Conservation (phyloP, 1,284 basidiomycete species). For the Meira nashicola region DNA sequence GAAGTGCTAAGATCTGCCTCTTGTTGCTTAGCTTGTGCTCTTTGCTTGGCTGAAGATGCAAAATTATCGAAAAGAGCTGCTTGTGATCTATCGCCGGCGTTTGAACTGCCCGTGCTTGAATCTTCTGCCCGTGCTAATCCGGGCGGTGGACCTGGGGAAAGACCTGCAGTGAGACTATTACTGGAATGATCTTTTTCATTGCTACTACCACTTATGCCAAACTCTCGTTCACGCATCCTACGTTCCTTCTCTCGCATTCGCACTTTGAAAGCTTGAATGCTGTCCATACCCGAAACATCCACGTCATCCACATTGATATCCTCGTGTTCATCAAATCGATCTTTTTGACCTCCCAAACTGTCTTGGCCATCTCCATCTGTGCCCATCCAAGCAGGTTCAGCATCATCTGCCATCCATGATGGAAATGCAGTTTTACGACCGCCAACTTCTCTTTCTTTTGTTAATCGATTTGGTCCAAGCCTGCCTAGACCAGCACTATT, state of each 20-base stretch:
- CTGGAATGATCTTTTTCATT: neutral
- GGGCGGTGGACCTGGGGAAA: conserved; percentile 9
- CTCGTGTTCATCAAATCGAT: conserved; percentile 27
- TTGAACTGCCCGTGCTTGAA: neutral
- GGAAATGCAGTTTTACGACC: conserved; percentile 16
- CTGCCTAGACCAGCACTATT: neutral
- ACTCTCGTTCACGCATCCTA: conserved; percentile 52
- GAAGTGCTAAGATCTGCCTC: neutral
- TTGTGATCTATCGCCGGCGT: neutral
- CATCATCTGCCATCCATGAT: conserved; percentile 56
- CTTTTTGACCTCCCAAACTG: neutral
- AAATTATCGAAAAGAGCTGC: conserved; percentile 10
- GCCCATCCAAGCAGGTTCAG: conserved; percentile 87
- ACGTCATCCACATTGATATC: conserved; percentile 13
- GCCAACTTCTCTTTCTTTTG: conserved; percentile 2
- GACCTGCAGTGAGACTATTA: neutral
- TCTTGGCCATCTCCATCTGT: conserved; percentile 63
- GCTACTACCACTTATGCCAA: too few species aligned
- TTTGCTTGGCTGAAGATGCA: conserved; percentile 10
- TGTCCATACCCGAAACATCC: conserved; percentile 60
- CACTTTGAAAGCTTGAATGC: conserved; percentile 84
- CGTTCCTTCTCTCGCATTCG: conserved; percentile 75
- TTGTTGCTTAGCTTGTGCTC: conserved; percentile 7
- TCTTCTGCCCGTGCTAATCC: conserved; percentile 4
- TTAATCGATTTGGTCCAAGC: neutral